Evolutionary conservation across 352 stramenopile species (phyloP).

Genomic region (Lagenidium giganteum): DNA sequence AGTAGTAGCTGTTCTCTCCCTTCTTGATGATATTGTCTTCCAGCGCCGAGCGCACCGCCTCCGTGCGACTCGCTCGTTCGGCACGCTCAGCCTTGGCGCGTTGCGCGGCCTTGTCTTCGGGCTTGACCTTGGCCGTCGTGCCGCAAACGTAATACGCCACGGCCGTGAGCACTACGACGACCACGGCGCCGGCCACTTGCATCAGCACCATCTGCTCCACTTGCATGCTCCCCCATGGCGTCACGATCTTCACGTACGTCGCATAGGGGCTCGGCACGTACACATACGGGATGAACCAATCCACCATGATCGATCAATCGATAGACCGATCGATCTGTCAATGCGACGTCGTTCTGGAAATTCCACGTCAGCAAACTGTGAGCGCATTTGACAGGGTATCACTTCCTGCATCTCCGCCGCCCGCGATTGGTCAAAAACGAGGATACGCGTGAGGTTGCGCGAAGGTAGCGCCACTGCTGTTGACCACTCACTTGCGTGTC

Average conservation of each 20-base stretch:
- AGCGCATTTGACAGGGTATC: too few species aligned
- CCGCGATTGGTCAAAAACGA: constrained; percentile 4
- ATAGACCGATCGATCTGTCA: too few species aligned
- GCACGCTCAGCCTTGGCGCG: constrained; percentile 1
- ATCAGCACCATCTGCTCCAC: constrained; percentile 45
- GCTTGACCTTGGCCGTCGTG: too few species aligned
- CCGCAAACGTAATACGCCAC: not conserved
- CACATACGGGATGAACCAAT: constrained; percentile 70
- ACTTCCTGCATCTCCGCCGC: too few species aligned
- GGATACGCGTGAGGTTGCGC: too few species aligned
- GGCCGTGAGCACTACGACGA: constrained; percentile 1
- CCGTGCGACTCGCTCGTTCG: constrained; percentile 1
- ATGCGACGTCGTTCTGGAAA: too few species aligned
- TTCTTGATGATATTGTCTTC: constrained; percentile 67
- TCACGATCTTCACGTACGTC: constrained; percentile 66
- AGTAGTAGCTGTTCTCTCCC: constrained; percentile 85
- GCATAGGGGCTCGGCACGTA: constrained; percentile 57
- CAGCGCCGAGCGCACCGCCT: constrained; percentile 24
- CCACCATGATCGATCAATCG: too few species aligned
- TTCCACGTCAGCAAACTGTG: too few species aligned
- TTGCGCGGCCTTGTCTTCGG: constrained; percentile 8
- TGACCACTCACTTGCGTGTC: too few species aligned
- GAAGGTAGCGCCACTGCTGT: too few species aligned
- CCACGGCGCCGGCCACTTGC: constrained; percentile 27
- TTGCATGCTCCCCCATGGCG: constrained; percentile 54